A percentile compares a stretch with the other conserved stretches of the same genome.
These are phyloP conservation scores for Xanthoconium separans DNA, from an alignment of 1,284 basidiomycete genomes.

Conservation along the genomic window DNA sequence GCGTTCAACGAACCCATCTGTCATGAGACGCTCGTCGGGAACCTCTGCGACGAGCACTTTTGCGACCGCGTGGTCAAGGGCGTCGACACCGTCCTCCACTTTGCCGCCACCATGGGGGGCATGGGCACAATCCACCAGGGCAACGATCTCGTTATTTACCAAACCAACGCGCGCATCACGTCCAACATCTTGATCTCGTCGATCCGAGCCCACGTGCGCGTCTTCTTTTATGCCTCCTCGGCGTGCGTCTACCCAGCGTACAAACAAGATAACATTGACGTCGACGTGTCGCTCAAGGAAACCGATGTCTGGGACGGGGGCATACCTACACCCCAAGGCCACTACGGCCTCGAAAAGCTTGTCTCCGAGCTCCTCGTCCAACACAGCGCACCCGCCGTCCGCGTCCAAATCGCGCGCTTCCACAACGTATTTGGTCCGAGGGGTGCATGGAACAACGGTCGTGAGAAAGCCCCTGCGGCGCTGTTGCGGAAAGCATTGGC, in stretches of 20 bases:
- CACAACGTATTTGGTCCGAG: slow-evolving; percentile 60
- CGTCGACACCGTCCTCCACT: slow-evolving; percentile 49
- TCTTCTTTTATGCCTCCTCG: slow-evolving; percentile 57
- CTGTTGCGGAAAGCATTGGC: slow-evolving; percentile 53
- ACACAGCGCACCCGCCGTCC: slow-evolving; percentile 34
- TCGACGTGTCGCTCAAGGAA: slow-evolving; percentile 47
- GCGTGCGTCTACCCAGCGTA: slow-evolving; percentile 55
- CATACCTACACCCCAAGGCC: slow-evolving; percentile 48
- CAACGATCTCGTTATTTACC: slow-evolving; percentile 51
- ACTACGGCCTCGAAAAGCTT: slow-evolving; percentile 61
- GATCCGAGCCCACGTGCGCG: slow-evolving; percentile 37
- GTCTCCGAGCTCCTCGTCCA: slow-evolving; percentile 46
- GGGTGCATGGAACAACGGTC: slow-evolving; percentile 51
- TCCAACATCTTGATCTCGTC: slow-evolving; percentile 45
- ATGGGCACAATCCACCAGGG: slow-evolving; percentile 57
- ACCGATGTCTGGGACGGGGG: slow-evolving; percentile 39
- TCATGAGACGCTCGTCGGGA: slow-evolving; percentile 42
- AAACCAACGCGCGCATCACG: slow-evolving; percentile 50
- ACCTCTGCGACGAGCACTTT: slow-evolving; percentile 45
- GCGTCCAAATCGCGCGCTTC: slow-evolving; percentile 52
- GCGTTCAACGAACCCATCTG: slow-evolving; percentile 29
- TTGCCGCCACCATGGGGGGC: slow-evolving; percentile 60
- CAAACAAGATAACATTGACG: slow-evolving; percentile 36
- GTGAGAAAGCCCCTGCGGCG: slow-evolving; percentile 60
- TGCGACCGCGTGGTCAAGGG: slow-evolving; percentile 40